These are phyloP conservation scores for Gentiana dahurica DNA, from an alignment of 257 asterid species.

Conservation along the genomic window DNA sequence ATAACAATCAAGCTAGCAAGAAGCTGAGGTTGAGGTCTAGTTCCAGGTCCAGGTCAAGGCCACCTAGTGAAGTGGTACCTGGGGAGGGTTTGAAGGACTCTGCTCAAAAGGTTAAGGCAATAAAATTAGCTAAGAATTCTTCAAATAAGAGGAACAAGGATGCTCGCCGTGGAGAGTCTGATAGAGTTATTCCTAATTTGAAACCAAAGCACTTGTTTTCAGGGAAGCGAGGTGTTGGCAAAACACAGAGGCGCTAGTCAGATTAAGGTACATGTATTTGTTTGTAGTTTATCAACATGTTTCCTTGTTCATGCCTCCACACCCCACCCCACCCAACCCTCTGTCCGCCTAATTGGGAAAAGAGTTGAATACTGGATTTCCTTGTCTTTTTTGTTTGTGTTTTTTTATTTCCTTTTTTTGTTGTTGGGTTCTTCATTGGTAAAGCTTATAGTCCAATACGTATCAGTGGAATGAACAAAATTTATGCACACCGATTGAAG, in stretches of 20 bases:
- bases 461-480: no score
- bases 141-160: constrained; percentile 63
- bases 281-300: no score
- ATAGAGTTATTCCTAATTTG: constrained; percentile 72
- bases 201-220: constrained; percentile 79
- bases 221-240: constrained; percentile 80
- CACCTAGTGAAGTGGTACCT: constrained; percentile 57
- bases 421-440: no score
- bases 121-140: constrained; percentile 41
- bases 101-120: constrained; percentile 68
- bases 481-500: no score
- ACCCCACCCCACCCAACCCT: no score
- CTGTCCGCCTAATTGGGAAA: no score
- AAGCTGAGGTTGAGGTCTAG: constrained; percentile 49
- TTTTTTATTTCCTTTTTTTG: no score
- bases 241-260: constrained; percentile 70
- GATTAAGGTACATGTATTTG: constrained; percentile 30
- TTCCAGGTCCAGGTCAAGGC: constrained; percentile 55
- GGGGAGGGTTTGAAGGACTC: constrained; percentile 84
- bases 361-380: no score
- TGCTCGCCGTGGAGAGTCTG: constrained; percentile 82
- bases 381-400: no score
- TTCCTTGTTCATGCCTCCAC: no score
- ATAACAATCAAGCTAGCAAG: constrained; percentile 52
- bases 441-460: no score